These are phyloP conservation scores for Sphenostylis stenocarpa DNA, from an alignment of 306 rosid species.

Conservation along the genomic window DNA sequence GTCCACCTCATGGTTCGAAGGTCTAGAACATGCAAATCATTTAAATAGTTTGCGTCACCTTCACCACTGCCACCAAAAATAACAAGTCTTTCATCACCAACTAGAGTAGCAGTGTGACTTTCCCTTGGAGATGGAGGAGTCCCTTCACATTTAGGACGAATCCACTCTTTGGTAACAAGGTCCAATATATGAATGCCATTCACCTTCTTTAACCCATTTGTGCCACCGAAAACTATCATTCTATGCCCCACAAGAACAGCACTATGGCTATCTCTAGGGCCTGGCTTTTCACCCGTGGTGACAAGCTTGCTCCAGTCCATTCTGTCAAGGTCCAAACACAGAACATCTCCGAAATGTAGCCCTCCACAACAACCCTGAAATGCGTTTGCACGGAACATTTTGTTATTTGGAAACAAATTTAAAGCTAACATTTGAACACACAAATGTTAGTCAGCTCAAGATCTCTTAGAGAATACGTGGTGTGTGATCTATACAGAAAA, in stretches of 20 bases:
- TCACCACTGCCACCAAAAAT: slow-evolving; percentile 97
- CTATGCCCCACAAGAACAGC: slow-evolving; percentile 58
- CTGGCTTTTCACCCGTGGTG: slow-evolving; percentile 78
- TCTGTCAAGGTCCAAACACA: slow-evolving; percentile 62
- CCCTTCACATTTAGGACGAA: slow-evolving; percentile 68
- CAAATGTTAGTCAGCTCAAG: too few relatives aligned
- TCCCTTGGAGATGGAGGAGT: slow-evolving; percentile 86
- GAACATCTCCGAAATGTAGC: slow-evolving; percentile 82
- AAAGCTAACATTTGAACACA: neutral
- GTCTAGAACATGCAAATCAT: slow-evolving; percentile 81
- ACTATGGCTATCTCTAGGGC: slow-evolving; percentile 95
- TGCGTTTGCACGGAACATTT: neutral
- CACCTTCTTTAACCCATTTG: slow-evolving; percentile 88
- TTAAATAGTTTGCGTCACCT: slow-evolving; percentile 80
- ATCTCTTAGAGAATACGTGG: too few relatives aligned
- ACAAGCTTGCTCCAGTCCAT: slow-evolving; percentile 75
- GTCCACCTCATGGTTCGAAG: slow-evolving; percentile 79
- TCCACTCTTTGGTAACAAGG: slow-evolving; percentile 74
- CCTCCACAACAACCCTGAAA: slow-evolving; percentile 98
- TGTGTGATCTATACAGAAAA: too few relatives aligned
- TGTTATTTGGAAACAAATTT: neutral
- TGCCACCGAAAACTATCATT: slow-evolving; percentile 96
- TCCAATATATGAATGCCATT: slow-evolving; percentile 75
- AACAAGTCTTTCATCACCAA: slow-evolving; percentile 66
- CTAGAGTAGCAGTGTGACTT: slow-evolving; percentile 83